Conservation (phyloP, 805 yeast genomes). For the Teunomyces atbi region DNA sequence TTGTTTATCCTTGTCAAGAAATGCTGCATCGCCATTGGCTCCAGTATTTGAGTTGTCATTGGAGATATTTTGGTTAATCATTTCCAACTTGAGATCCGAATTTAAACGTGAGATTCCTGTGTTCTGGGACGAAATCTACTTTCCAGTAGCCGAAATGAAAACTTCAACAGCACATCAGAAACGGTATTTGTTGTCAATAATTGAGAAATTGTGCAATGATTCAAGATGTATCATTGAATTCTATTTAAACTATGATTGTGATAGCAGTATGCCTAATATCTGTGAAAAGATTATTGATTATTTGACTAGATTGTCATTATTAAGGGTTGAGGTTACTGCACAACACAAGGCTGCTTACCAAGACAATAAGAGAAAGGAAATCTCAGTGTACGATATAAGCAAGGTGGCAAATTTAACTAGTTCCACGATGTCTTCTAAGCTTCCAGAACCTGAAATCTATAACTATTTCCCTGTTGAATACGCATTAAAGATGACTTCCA, state of each 20-base stretch:
- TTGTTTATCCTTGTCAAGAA: conserved; percentile 78
- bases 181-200: conserved; percentile 75
- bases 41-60: conserved; percentile 89
- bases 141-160: conserved; percentile 90
- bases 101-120: conserved; percentile 94
- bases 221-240: conserved; percentile 90
- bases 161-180: conserved; percentile 92
- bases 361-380: conserved; percentile 46
- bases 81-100: conserved; percentile 78
- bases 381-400: conserved; percentile 71
- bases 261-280: conserved; percentile 72
- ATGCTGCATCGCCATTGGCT: conserved; percentile 88
- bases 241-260: conserved; percentile 95
- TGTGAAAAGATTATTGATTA: conserved; percentile 82
- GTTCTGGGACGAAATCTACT: conserved; percentile 86
- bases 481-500: conserved; percentile 77
- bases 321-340: conserved; percentile 69
- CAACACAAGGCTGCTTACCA: conserved; percentile 55
- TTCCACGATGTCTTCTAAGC: conserved; percentile 53
- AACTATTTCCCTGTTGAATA: conserved; percentile 71
- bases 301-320: conserved; percentile 66
- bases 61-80: conserved; percentile 89
- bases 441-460: conserved; percentile 56
- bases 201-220: conserved; percentile 80
- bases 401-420: conserved; percentile 77